A percentile compares a stretch with the other conserved stretches of the same genome.
Evolutionary conservation across 306 rosid genomes (phyloP).

Genomic region (Castanea mollissima): DNA sequence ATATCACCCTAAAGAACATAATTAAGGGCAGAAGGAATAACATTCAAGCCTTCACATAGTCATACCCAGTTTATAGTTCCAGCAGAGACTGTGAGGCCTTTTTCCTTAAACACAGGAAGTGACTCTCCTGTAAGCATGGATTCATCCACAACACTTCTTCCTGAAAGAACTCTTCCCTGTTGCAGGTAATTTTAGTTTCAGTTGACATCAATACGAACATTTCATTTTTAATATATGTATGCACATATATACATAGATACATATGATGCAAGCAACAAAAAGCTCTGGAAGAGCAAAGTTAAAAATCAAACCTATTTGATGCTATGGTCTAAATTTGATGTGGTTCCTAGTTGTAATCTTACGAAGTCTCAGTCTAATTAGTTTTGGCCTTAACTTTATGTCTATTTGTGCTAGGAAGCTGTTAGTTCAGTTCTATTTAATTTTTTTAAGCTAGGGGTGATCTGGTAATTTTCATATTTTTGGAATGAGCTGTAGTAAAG

Average conservation of each 20-base stretch:
- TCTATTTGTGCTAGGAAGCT: background rate
- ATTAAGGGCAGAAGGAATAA: background rate
- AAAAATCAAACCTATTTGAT: background rate
- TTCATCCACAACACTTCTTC: constrained; percentile 97
- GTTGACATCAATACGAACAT: constrained; percentile 22
- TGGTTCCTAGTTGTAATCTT: background rate
- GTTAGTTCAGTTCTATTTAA: background rate
- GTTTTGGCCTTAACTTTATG: background rate
- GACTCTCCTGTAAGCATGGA: constrained; percentile 99
- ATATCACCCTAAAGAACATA: background rate
- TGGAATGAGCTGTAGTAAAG: background rate
- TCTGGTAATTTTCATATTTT: background rate
- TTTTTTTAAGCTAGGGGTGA: background rate
- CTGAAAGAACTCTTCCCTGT: constrained; percentile 85
- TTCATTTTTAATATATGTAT: constrained; percentile 21
- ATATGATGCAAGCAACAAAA: background rate
- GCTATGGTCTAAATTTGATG: too few relatives aligned
- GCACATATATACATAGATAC: background rate
- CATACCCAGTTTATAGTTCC: constrained; percentile 96
- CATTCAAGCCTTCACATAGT: constrained; percentile 20
- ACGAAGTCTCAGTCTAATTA: background rate
- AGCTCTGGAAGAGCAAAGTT: background rate
- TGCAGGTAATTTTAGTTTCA: constrained; percentile 27
- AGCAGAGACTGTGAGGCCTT: constrained; percentile 80
- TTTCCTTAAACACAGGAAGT: constrained; percentile 90